phyloP scores from a whole-genome alignment of 208 protist species.

The Crithidia sp. region DNA sequence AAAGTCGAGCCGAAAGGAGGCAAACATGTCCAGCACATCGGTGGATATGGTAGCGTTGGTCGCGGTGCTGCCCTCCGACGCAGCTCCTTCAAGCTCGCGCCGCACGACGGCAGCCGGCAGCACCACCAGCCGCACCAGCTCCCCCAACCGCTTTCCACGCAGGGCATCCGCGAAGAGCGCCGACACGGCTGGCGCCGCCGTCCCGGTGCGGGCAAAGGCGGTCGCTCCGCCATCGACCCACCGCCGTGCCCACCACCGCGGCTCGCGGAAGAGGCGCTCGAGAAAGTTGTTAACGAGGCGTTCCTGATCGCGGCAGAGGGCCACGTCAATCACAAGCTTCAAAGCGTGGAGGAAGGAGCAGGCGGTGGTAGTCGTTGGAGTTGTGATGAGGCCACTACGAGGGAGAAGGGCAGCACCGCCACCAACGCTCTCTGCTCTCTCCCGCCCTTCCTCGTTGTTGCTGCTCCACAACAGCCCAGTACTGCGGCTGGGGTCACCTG shows the following conservation, averaged over 20 bases:
- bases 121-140: conserved; percentile 64
- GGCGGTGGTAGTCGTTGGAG: neutral
- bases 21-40: conserved; percentile 71
- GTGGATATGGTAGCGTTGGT: conserved; percentile 2
- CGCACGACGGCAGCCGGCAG: conserved; percentile 27
- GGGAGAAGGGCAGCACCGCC: neutral
- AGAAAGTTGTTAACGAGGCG: conserved; percentile 78
- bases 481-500: neutral
- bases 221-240: conserved; percentile 14
- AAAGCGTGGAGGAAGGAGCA: conserved; percentile 51
- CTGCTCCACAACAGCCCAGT: conserved; percentile 7
- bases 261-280: conserved; percentile 55
- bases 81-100: neutral
- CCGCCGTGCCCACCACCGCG: conserved; percentile 69
- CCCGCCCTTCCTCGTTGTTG: neutral
- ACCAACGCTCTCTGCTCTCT: neutral
- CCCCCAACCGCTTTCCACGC: conserved; percentile 54
- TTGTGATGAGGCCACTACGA: neutral
- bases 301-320: conserved; percentile 77
- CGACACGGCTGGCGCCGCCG: conserved; percentile 51
- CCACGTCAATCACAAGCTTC: conserved; percentile 76
- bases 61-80: neutral
- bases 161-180: conserved; percentile 62
- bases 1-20: conserved; percentile 75
- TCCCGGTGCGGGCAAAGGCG: conserved; percentile 39